These are phyloP conservation scores for Calonectria crousiana DNA, from an alignment of 2,329 filamentous ascomycete species.

Conservation along the genomic window DNA sequence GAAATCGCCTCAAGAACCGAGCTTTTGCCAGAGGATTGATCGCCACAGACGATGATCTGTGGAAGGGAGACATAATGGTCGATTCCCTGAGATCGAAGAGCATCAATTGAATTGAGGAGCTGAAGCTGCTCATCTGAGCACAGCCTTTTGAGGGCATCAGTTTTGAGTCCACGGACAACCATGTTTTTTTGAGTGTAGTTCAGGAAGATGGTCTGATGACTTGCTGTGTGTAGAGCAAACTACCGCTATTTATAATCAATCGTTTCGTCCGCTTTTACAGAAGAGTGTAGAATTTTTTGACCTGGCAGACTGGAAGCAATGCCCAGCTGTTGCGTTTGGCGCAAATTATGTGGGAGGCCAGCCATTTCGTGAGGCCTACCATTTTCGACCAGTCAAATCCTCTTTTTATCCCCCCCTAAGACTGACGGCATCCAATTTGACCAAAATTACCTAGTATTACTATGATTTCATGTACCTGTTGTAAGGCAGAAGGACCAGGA, in stretches of 20 bases:
- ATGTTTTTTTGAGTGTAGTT: background rate
- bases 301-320: background rate
- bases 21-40: constrained; percentile 73
- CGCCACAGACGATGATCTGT: constrained; percentile 67
- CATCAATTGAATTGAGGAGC: background rate
- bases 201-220: background rate
- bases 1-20: constrained; percentile 75
- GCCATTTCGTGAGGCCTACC: background rate
- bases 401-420: background rate
- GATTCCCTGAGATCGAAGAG: constrained; percentile 51
- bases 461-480: background rate
- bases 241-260: background rate
- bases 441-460: background rate
- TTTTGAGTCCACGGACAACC: background rate
- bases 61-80: constrained; percentile 54
- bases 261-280: too few relatives aligned
- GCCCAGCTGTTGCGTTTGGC: background rate
- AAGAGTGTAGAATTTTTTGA: background rate
- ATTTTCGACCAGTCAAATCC: background rate
- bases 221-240: background rate
- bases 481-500: background rate
- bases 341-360: background rate
- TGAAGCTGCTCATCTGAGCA: background rate
- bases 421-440: background rate
- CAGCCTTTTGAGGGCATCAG: background rate